Evolutionary conservation across 2,329 filamentous ascomycete genomes (phyloP), one percentile per base, ranked within the genome.

Genomic region (Alternaria panax): DNA sequence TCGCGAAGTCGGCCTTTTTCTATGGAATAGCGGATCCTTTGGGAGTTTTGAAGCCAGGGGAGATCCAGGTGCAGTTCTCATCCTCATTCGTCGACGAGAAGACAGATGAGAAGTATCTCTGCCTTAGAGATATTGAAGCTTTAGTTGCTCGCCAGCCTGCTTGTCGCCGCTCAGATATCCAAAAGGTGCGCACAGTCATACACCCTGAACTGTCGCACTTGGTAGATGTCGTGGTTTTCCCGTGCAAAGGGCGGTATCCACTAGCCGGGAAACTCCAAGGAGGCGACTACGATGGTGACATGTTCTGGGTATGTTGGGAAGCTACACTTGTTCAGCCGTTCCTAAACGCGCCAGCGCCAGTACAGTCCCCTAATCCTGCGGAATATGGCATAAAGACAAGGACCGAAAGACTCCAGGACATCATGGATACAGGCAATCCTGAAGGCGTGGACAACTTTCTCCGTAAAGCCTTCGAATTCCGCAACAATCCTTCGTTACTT

Each of bases 231-330:
- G 83, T 95, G 14, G 84, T 97, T 0, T 97, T 98, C 65, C 83
- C 91, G 0, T 82, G 81, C 0, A 85, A 84, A 59, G 90, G 90
- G 0, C 72, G 83, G 25, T 79, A 78, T 0, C 86, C 91, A 0
- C 81, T 93, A 0, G 92, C 91, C 0, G 85, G 87, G 8, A 88
- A 89, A 67, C 80, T 94, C 0, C 92, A 90, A 1, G 92, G 92
- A 0, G 92, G 92, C 0, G 92, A 94, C 69, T 94, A 93, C 62
- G 91, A 94, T 65, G 92, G 92, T 0, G 92, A 95, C 62, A 84
- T 80, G n/a, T 83, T 90, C 5, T 93, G 90, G 90, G 78, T 92
- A 0, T 92, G 89, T 68, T 94, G 90, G 89, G 90, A 93, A 27
- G 79, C 81, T 0, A 76, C 79, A 0, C 83, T 95, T 3, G 89